Evolutionary conservation across 2,329 filamentous ascomycete genomes (phyloP).

Genomic region (Ceratocystis papillata): DNA sequence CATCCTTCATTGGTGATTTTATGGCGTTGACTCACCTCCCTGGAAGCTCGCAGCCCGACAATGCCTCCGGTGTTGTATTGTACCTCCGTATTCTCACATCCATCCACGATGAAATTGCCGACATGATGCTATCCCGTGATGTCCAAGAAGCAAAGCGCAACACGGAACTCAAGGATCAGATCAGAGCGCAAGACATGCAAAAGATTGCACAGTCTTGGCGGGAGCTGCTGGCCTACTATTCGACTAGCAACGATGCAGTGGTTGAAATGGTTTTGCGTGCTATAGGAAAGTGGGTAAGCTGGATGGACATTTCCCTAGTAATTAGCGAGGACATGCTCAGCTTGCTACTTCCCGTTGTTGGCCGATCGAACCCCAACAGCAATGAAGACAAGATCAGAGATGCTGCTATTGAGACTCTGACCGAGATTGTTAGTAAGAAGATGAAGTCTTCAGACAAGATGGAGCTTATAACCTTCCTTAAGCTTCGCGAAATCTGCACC

Average conservation of each 20-base stretch:
- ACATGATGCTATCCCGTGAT: constrained; percentile 72
- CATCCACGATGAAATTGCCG: constrained; percentile 94
- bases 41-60: constrained; percentile 52
- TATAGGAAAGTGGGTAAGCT: constrained; percentile 96
- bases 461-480: constrained; percentile 83
- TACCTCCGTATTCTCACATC: constrained; percentile 82
- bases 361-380: constrained; percentile 47
- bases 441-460: constrained; percentile 93
- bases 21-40: constrained; percentile 58
- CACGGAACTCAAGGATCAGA: constrained; percentile 79
- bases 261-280: constrained; percentile 82
- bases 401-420: constrained; percentile 87
- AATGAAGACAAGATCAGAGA: constrained; percentile 71
- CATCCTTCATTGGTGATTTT: constrained; percentile 84
- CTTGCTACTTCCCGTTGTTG: constrained; percentile 75
- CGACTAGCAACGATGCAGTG: constrained; percentile 56
- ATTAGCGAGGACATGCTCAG: constrained; percentile 82
- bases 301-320: constrained; percentile 91
- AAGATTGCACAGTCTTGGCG: constrained; percentile 88
- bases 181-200: constrained; percentile 74
- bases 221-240: constrained; percentile 72
- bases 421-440: constrained; percentile 94
- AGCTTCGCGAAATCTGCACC: constrained; percentile 71
- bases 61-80: constrained; percentile 64
- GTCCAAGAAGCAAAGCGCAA: constrained; percentile 73